Evolutionary conservation across 352 stramenopile genomes (phyloP), one percentile per base, ranked within the genome.

Genomic region (Globisporangium canariense): DNA sequence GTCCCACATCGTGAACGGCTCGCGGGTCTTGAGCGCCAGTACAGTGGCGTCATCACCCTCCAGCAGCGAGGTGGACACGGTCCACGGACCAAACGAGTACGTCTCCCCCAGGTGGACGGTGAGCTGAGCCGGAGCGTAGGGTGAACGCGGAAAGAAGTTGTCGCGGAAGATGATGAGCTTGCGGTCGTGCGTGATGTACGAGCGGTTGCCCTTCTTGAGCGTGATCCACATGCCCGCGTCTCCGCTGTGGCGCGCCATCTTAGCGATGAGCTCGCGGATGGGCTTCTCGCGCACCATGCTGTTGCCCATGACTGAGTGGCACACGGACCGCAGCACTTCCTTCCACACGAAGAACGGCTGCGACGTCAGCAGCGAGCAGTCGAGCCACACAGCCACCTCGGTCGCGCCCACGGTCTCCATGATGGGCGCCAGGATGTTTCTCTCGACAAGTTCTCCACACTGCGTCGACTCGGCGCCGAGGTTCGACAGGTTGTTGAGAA

Each of bases 321-420:
- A 94, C 14, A 96, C 71, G 9, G 84, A 75, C 20, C 85, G 86
- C 41, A 96, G 78, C n/a, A 93, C 78, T 65, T 94, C 81, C 62
- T 93, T 94, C 86, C 88, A 96, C 53, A 96, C 75, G 59, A 96
- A 94, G 28, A 92, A 90, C 7, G 84, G 82, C 59, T 94, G 84
- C 32, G 73, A 45, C 3, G 52, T 34, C 4, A 94, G 69, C 20
- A 79, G 64, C n/a, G 71, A 65, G 52, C 78, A 86, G 71, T 91
- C 74, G 22, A 93, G 58, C 83, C 81, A 93, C 54, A 94, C 83
- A 0, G 83, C 86, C 11, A 83, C 76, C 54, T 85, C 64, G n/a
- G 75, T 89, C 38, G 73, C 67, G 53, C 70, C 69, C 16, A 93
- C 82, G 10, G 70, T 84, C 14, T 67, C 53, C 64, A 94, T 74